Conservation (phyloP, 257 asterid species). For the Salvia rosmarinus region DNA sequence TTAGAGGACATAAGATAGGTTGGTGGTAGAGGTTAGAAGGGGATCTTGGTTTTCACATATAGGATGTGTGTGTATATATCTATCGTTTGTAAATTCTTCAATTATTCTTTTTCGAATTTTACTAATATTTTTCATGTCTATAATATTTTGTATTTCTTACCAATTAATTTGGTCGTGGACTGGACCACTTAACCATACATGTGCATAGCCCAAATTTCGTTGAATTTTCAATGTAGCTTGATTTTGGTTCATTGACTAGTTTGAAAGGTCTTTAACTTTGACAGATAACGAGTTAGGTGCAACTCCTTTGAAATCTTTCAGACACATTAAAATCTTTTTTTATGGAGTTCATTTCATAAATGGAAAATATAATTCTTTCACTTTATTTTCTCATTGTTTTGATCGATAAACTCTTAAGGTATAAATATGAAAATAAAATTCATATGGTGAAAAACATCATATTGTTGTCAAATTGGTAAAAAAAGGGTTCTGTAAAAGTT, state of each 20-base stretch:
- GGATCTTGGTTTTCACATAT: constrained; percentile 31
- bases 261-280: constrained; percentile 20
- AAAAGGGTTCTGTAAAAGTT: too few relatives aligned
- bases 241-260: constrained; percentile 34
- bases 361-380: too few relatives aligned
- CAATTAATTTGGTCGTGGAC: constrained; percentile 7
- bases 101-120: neutral
- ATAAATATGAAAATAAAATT: too few relatives aligned
- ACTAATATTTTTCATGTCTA: neutral
- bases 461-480: too few relatives aligned
- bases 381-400: too few relatives aligned
- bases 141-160: neutral
- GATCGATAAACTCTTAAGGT: too few relatives aligned
- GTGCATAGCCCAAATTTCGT: neutral
- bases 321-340: too few relatives aligned
- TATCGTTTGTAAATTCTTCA: constrained; percentile 26
- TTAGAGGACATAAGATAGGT: constrained; percentile 23
- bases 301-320: too few relatives aligned
- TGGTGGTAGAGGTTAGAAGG: constrained; percentile 26
- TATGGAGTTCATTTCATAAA: too few relatives aligned
- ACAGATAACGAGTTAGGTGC: too few relatives aligned
- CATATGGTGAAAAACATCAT: too few relatives aligned
- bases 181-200: neutral
- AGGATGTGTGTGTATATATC: neutral
- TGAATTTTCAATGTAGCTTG: neutral